These are phyloP conservation scores for Dryas integrifolia DNA, from an alignment of 331 rosid species.

Conservation along the genomic window DNA sequence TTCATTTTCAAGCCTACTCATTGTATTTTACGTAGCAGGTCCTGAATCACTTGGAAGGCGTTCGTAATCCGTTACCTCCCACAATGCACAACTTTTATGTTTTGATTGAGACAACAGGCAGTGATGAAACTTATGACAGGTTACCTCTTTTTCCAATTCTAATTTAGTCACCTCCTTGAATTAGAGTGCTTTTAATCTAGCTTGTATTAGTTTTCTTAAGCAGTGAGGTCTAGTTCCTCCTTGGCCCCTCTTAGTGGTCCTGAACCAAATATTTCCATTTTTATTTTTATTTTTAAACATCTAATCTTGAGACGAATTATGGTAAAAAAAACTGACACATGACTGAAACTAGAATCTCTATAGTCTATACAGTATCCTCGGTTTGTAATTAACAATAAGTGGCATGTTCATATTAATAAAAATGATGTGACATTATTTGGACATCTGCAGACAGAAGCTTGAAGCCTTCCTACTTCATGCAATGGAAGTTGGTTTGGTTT, in stretches of 20 bases:
- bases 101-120: constrained; percentile 91
- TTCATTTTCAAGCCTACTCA: constrained; percentile 21
- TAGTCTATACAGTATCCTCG: neutral
- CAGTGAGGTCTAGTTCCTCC: neutral
- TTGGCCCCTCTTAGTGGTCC: neutral
- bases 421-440: constrained; percentile 21
- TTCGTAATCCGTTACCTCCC: constrained; percentile 81
- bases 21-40: constrained; percentile 48
- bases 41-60: constrained; percentile 74
- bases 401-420: neutral
- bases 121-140: constrained; percentile 81
- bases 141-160: constrained; percentile 32
- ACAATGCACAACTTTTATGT: constrained; percentile 70
- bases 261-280: neutral
- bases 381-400: neutral
- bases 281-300: constrained; percentile 1
- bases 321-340: neutral
- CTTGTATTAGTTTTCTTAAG: neutral
- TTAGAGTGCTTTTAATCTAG: neutral
- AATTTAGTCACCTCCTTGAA: constrained; percentile 9
- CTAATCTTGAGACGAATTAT: neutral
- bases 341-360: neutral
- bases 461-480: constrained; percentile 84
- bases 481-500: constrained; percentile 78
- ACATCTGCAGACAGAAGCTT: constrained; percentile 73